Evolutionary conservation across 2,329 filamentous ascomycete genomes (phyloP).

Genomic region (Nemania diffusa): DNA sequence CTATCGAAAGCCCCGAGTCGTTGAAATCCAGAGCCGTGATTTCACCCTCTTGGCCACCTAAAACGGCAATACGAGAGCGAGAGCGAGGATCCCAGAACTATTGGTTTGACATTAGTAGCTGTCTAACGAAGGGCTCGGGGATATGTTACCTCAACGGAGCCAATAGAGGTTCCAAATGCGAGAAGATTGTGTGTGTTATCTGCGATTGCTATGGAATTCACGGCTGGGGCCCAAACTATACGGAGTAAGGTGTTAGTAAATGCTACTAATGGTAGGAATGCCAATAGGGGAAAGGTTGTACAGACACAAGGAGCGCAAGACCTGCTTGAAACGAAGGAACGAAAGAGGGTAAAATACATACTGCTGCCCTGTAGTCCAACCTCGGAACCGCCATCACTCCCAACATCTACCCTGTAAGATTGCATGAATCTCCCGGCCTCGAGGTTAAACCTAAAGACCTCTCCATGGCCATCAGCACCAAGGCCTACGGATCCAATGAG

Average conservation of each 20-base stretch:
- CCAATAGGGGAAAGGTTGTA: not conserved
- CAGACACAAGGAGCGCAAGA: not conserved
- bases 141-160: slow-evolving; percentile 78
- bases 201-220: slow-evolving; percentile 88
- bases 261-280: not conserved
- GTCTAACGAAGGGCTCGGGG: not conserved
- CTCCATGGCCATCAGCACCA: slow-evolving; percentile 84
- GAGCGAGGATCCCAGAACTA: slow-evolving; percentile 90
- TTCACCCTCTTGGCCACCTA: slow-evolving; percentile 75
- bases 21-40: slow-evolving; percentile 91
- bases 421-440: slow-evolving; percentile 95
- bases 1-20: slow-evolving; percentile 83
- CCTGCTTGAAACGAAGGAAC: not conserved
- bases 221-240: slow-evolving; percentile 76
- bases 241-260: slow-evolving; percentile 6
- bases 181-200: slow-evolving; percentile 89
- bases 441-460: slow-evolving; percentile 92
- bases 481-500: slow-evolving; percentile 89
- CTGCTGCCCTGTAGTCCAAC: slow-evolving; percentile 84
- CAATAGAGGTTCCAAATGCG: slow-evolving; percentile 92
- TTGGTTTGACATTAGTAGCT: slow-evolving; percentile 17
- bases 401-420: slow-evolving; percentile 90
- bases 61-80: slow-evolving; percentile 80
- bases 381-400: slow-evolving; percentile 78
- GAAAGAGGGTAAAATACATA: slow-evolving; percentile 19